Conservation (phyloP, 495 filamentous ascomycete species). For the Gamarada debralockiae region DNA sequence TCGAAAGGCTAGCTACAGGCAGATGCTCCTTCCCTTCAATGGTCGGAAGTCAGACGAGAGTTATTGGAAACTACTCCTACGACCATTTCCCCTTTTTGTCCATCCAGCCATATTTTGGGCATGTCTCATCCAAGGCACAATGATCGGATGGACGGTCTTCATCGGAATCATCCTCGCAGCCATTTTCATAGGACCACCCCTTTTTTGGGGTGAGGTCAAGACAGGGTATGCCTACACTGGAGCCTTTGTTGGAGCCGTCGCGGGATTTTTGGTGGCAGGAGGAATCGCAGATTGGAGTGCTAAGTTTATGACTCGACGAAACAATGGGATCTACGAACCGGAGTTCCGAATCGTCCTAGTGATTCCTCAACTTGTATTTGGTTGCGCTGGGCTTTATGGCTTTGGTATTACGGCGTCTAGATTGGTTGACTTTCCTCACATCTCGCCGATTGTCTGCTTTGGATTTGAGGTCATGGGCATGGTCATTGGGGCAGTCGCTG, state of each 20-base stretch:
- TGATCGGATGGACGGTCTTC: conserved; percentile 94
- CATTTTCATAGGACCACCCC: conserved; percentile 74
- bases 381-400: conserved; percentile 76
- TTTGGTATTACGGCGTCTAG: conserved; percentile 67
- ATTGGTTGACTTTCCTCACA: conserved; percentile 63
- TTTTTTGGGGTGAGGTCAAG: conserved; percentile 77
- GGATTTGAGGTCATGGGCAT: conserved; percentile 75
- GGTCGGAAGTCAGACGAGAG: conserved; percentile 65
- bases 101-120: conserved; percentile 90
- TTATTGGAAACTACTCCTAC: conserved; percentile 59
- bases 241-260: conserved; percentile 76
- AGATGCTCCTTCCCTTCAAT: conserved; percentile 68
- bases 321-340: conserved; percentile 82
- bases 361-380: conserved; percentile 72
- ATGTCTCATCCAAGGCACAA: conserved; percentile 81
- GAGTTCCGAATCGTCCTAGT: conserved; percentile 85
- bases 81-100: conserved; percentile 59
- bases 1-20: conserved; percentile 45
- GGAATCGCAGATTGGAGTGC: conserved; percentile 69
- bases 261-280: conserved; percentile 76
- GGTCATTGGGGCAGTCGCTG: conserved; percentile 84
- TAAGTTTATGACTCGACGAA: conserved; percentile 63
- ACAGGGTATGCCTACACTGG: conserved; percentile 88
- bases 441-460: conserved; percentile 75
- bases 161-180: conserved; percentile 84